Evolutionary conservation across 371 early-diverging fungal genomes (phyloP).

Genomic region (Lichtheimia corymbifera): DNA sequence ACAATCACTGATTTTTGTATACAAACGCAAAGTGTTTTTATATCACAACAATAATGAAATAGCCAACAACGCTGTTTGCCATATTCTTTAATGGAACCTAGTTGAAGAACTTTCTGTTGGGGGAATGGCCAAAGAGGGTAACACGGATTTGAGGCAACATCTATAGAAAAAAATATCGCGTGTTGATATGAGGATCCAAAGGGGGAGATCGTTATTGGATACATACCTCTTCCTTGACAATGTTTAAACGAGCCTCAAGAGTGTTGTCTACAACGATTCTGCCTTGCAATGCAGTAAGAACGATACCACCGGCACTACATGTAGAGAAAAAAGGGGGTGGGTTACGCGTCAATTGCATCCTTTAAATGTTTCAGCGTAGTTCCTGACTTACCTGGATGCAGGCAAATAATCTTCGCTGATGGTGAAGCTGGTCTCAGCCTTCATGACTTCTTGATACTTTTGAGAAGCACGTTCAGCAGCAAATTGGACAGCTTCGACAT

Average conservation of each 20-base stretch:
- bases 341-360: too few species aligned
- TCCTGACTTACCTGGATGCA: constrained; percentile 33
- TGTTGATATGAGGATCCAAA: background rate
- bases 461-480: constrained; percentile 62
- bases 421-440: constrained; percentile 44
- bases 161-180: constrained; percentile 24
- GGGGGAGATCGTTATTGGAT: constrained; percentile 14
- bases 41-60: constrained; percentile 1
- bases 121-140: constrained; percentile 86
- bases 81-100: constrained; percentile 33
- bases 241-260: constrained; percentile 84
- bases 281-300: constrained; percentile 75
- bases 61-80: background rate
- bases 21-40: constrained; percentile 5
- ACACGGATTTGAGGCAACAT: constrained; percentile 92
- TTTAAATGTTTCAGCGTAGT: background rate
- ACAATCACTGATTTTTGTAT: background rate
- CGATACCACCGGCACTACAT: constrained; percentile 87
- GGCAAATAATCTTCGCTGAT: constrained; percentile 64
- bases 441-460: constrained; percentile 62
- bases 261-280: constrained; percentile 88
- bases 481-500: constrained; percentile 62
- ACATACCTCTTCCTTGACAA: constrained; percentile 70
- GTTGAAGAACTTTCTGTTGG: constrained; percentile 90
- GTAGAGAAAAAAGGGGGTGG: background rate